Percentiles rank a stretch among this genome's conserved stretches.
Conservation (phyloP, 2,329 filamentous ascomycete species). For the Scedosporium apiospermum region DNA sequence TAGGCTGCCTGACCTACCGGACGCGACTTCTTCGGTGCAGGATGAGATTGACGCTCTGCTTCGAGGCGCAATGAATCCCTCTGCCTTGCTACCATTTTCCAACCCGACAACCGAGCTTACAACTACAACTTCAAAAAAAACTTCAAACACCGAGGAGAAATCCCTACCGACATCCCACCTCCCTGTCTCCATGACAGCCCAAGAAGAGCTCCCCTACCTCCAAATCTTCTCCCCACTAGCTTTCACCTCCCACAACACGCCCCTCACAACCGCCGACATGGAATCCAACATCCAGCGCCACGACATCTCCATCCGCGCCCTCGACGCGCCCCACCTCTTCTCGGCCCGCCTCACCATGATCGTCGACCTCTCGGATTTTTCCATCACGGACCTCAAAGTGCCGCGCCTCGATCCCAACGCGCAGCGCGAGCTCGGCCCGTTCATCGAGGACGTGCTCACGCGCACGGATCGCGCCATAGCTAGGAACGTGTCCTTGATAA, state of each 20-base stretch:
- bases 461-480: constrained; percentile 31
- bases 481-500: constrained; percentile 48
- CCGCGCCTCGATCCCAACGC: constrained; percentile 48
- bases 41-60: constrained; percentile 31
- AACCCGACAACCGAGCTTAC: constrained; percentile 19
- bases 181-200: constrained; percentile 51
- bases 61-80: constrained; percentile 39
- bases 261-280: constrained; percentile 26
- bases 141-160: constrained; percentile 18
- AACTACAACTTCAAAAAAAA: constrained; percentile 7
- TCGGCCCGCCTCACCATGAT: constrained; percentile 46
- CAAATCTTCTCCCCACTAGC: constrained; percentile 61
- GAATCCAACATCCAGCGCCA: constrained; percentile 37
- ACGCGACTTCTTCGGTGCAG: background rate
- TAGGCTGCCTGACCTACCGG: constrained; percentile 15
- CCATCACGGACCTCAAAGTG: constrained; percentile 43
- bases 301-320: constrained; percentile 42
- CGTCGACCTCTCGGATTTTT: constrained; percentile 42
- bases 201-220: constrained; percentile 59
- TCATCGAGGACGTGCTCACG: constrained; percentile 31
- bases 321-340: constrained; percentile 26
- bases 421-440: constrained; percentile 45
- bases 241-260: constrained; percentile 44
- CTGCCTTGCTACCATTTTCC: constrained; percentile 41
- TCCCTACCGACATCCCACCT: constrained; percentile 50